Conservation (phyloP, 768 basidiomycete species). For the Tricholoma sp. region DNA sequence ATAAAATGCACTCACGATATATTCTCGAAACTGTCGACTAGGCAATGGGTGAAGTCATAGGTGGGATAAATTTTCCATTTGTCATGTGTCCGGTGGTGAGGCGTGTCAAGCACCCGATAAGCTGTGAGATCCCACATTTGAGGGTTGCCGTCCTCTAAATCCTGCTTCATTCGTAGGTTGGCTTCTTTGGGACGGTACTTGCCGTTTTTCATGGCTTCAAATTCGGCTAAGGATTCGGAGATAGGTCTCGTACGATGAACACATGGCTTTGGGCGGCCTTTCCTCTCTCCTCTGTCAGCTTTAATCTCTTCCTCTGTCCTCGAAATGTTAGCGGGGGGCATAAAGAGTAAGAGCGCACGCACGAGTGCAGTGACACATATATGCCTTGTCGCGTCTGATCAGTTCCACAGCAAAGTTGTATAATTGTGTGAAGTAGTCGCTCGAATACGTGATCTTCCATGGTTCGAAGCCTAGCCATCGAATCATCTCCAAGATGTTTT, state of each 20-base stretch:
- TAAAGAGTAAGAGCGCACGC: slow-evolving; percentile 24
- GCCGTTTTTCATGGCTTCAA: slow-evolving; percentile 89
- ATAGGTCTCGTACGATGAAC: slow-evolving; percentile 81
- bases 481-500: slow-evolving; percentile 91
- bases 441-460: slow-evolving; percentile 98
- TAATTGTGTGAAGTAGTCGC: slow-evolving; percentile 89
- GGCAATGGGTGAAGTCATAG: slow-evolving; percentile 97
- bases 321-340: not conserved
- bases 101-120: slow-evolving; percentile 85
- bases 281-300: slow-evolving; percentile 79
- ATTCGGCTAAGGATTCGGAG: slow-evolving; percentile 83
- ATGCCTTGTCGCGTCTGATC: slow-evolving; percentile 87
- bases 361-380: slow-evolving; percentile 97
- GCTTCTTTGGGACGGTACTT: slow-evolving; percentile 89
- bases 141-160: slow-evolving; percentile 87
- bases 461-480: slow-evolving; percentile 98
- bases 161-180: slow-evolving; percentile 95
- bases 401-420: slow-evolving; percentile 85
- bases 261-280: slow-evolving; percentile 77
- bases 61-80: slow-evolving; percentile 98
- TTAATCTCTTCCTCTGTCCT: slow-evolving; percentile 86
- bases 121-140: slow-evolving; percentile 99
- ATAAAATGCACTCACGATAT: slow-evolving; percentile 71
- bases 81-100: slow-evolving; percentile 89
- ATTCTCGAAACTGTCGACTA: slow-evolving; percentile 98